phyloP scores from a whole-genome alignment of 148 eudicot species.

The Chenopodium suecicum region DNA sequence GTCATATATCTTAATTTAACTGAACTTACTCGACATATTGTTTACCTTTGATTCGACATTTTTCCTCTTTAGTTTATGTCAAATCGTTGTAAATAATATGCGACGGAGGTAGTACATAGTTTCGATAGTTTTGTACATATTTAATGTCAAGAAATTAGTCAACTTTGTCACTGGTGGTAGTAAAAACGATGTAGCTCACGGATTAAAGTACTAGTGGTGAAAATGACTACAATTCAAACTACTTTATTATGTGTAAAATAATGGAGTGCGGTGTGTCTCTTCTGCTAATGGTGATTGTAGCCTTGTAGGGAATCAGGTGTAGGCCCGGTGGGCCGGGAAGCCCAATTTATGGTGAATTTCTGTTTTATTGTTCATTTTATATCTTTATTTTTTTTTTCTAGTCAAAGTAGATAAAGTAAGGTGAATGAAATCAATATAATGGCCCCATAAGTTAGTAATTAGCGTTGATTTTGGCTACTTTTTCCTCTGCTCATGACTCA shows the following conservation, averaged over 20 bases:
- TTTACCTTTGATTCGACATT: no score
- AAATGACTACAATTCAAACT: not conserved
- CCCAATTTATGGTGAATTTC: not conserved
- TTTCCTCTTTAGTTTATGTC: no score
- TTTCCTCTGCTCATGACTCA: not conserved
- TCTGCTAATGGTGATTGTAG: not conserved
- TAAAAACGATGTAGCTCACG: not conserved
- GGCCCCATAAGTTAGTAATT: conserved; percentile 18
- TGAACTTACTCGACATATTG: no score
- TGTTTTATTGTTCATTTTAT: no score
- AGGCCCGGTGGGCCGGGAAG: not conserved
- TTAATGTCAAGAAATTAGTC: no score
- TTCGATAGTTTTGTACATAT: no score
- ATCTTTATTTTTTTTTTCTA: no score
- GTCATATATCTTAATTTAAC: no score
- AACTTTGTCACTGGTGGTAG: no score
- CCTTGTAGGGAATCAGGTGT: not conserved
- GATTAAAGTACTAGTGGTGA: not conserved
- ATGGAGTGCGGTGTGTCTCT: not conserved
- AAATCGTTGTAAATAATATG: no score
- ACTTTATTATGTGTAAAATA: not conserved
- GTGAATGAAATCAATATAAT: conserved; percentile 4
- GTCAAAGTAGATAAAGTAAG: conserved; percentile 17
- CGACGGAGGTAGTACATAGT: no score
- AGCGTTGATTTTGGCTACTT: conserved; percentile 30